Conservation (phyloP, 805 yeast genomes). For the Suhomyces vadensis region DNA sequence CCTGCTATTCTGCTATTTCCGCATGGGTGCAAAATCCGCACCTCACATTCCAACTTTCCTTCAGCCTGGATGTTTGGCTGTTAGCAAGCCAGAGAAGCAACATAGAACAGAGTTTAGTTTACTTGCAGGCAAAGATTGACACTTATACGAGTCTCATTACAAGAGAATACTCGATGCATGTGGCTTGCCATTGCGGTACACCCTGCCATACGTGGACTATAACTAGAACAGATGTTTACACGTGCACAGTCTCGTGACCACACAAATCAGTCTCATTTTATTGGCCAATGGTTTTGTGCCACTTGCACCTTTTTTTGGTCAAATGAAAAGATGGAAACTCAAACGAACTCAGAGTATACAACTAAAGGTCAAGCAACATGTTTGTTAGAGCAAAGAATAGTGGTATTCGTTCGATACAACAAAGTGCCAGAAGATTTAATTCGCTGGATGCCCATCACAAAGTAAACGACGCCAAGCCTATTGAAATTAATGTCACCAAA, state of each 20-base stretch:
- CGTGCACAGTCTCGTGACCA: background rate
- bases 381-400: constrained; percentile 13
- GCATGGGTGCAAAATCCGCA: too few relatives aligned
- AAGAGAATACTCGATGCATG: too few relatives aligned
- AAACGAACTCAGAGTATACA: background rate
- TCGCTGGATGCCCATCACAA: constrained; percentile 14
- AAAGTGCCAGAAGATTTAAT: constrained; percentile 15
- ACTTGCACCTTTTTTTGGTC: constrained; percentile 4
- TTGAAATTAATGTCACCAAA: constrained; percentile 42
- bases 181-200: too few relatives aligned
- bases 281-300: constrained; percentile 8
- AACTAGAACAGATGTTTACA: background rate
- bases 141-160: too few relatives aligned
- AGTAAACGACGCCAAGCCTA: constrained; percentile 19
- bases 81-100: too few relatives aligned
- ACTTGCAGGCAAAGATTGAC: too few relatives aligned
- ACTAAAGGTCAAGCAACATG: constrained; percentile 6
- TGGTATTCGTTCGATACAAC: constrained; percentile 13
- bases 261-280: background rate
- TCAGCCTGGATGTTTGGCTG: too few relatives aligned
- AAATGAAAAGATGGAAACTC: background rate
- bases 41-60: too few relatives aligned
- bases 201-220: too few relatives aligned
- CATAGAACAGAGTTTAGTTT: too few relatives aligned
- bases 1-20: too few relatives aligned